Percentiles rank a stretch among this genome's conserved stretches.
These are phyloP conservation scores for Henckelia pumila DNA, from an alignment of 257 asterid genomes.

Conservation along the genomic window DNA sequence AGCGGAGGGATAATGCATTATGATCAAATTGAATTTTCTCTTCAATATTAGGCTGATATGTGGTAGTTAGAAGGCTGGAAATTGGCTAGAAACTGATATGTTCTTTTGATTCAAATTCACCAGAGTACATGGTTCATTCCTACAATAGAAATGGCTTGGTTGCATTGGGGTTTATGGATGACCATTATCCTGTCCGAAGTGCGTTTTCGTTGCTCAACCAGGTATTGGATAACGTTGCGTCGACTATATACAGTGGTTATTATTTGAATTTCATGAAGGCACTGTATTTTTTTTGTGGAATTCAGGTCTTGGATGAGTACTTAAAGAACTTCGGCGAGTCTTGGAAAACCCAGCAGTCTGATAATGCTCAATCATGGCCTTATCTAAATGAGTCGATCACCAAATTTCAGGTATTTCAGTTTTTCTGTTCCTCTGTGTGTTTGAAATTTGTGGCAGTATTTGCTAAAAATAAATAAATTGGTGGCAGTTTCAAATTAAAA, in stretches of 20 bases:
- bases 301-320: slow-evolving; percentile 81
- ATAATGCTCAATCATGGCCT: slow-evolving; percentile 71
- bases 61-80: background rate
- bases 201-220: slow-evolving; percentile 52
- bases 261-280: background rate
- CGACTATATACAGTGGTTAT: background rate
- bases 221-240: slow-evolving; percentile 26
- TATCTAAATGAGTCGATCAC: slow-evolving; percentile 63
- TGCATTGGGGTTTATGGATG: slow-evolving; percentile 54
- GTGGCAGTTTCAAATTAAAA: background rate
- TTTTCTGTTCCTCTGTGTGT: background rate
- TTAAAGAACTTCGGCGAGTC: slow-evolving; percentile 81
- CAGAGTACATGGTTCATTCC: slow-evolving; percentile 53
- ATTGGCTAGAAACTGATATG: background rate
- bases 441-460: background rate
- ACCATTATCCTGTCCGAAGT: slow-evolving; percentile 57
- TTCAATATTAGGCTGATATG: background rate
- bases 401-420: slow-evolving; percentile 26
- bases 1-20: background rate
- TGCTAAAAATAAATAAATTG: background rate
- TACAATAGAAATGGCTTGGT: slow-evolving; percentile 52
- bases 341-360: slow-evolving; percentile 67
- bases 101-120: background rate
- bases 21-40: background rate
- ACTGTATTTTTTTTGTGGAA: background rate